Base-by-base conservation (phyloP, 257 asterid genomes). In the Fraxinus americana region DNA sequence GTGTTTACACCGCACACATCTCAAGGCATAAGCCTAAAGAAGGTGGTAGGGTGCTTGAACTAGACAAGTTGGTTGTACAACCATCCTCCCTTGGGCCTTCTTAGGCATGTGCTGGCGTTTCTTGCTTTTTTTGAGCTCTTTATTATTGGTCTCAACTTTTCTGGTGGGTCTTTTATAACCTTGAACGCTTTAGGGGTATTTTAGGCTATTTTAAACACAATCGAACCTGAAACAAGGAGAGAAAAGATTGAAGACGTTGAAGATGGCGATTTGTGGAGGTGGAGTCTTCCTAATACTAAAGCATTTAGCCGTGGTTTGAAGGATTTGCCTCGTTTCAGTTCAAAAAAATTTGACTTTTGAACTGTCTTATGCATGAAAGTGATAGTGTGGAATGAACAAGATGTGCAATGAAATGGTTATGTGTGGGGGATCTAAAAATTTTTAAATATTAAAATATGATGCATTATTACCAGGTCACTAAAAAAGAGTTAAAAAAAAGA, bases 261-360 rank as follows among this genome's bases (percentile, higher is more conserved):
- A 86, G 98, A 91, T 81, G 95, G 83, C 63, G 98, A 92, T 87
- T 75, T 94, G 81, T 94, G 97, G 98, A 92, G 92, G 86, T 94
- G 98, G 98, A 72, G 72, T 59, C 92, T 92, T 70, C 96, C 96
- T 0, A 80, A 88, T 80, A 91, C 98, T 79, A 91, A 91, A 80
- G 98, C 94, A 78, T 90, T 94, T 85, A 91, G 94, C 86, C 90
- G 92, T 76, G 97, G 98, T 8, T 82, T 94, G 85, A 92, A 94
- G 80, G 97, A 92, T 83, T 77, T 78, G 86, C 75, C 67, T 76
- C 29, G n/a, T 76, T 39, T 68, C 9, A 8, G 36, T 52, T 48
- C 69, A 29, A 45, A 39, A 70, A 75, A 1, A 6, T 2, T n/a
- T 52, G 25, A 70, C 25, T 10, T 65, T 50, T 39, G 30, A 66